Evolutionary conservation across 768 basidiomycete species (phyloP), one percentile per base, ranked within the genome.

Genomic region (Termitomyces eurrhizus): DNA sequence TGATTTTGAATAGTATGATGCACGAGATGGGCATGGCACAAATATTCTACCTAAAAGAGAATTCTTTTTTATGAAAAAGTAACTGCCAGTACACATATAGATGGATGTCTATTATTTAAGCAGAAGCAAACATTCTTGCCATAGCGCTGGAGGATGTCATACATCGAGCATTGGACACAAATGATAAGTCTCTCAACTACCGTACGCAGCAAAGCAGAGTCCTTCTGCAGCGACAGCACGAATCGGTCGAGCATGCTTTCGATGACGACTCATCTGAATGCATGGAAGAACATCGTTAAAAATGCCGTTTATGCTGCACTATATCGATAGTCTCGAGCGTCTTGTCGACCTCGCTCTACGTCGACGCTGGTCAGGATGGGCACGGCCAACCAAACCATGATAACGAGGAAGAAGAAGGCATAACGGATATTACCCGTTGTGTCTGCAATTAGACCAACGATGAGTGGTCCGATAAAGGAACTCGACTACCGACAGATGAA

Each of bases 341-440:
- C 82, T 63, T 70, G 74, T 63, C 81, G 70, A 4, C 96, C 95
- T 49, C 69, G 69, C 49, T 86, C 84, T 1, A 92, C 79, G 68
- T 95, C 79, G 3, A 96, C 91, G 39, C 78, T 77, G 62, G 75
- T 66, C 7, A 99, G 78, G 0, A 96, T 74, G 0, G 95, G 95
- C 1, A 96, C 74, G 0, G 94, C 89, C 1, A 84, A 65, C 83
- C 89, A 89, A 13, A 97, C 78, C 89, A 96, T 91, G 55, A 79
- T 59, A 3, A 93, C 78, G 16, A 98, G 80, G 77, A 98, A 95
- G 69, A 92, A 87, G 74, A 97, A 98, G 2, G 88, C 88, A 62
- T 90, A 90, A 32, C 95, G 89, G 52, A 97, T 95, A 72, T 96
- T 95, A 2, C 92, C 94, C 0, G 94, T 98, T 48, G 79, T 72